Base-by-base conservation (phyloP, 2,329 filamentous ascomycete species). In the Colletotrichum sp. region DNA sequence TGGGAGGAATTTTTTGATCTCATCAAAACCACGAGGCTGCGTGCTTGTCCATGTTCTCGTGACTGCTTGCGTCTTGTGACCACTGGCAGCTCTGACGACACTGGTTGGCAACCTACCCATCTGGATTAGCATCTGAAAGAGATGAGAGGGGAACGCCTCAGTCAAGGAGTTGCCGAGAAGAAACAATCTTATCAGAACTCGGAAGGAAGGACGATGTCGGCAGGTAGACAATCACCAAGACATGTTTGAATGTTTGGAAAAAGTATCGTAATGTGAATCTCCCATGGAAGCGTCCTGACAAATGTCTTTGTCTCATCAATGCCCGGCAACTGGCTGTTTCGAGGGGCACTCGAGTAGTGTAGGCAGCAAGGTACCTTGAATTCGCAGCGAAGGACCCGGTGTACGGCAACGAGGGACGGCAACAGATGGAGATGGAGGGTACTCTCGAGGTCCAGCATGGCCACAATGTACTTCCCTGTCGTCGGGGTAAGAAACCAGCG, bases 271-370 rank as follows among this genome's bases (percentile, higher is more conserved):
- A 28, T 62, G 28, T 32, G 28, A 61, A 66, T 74, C 26, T 48
- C 48, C 56, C 56, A 64, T 66, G 68, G 72, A 66, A 65, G 71
- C 28, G 28, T 52, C 24, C n/a, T 61, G 68, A 61, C 62, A 64
- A 75, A 68, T 67, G 62, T 43, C 62, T 61, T 32, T 48, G 69
- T 75, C 62, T 72, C 62, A 21, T 56, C 32, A 62, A 70, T 70
- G 69, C 62, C 21, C 48, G 71, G 71, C 60, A 26, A 32, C 43
- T 43, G 34, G 26, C 56, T 56, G 56, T 68, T 62, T 64, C 69
- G 52, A 70, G 21, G n/a, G 43, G 18, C 43, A 48, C 43, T 48
- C 43, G 43, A 48, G 43, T 48, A 48, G 43, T 21, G 43, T 21
- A 48, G 43, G 43, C 43, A 48, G 43, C 43, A 48, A 21, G 43